phyloP scores from a whole-genome alignment of 2,329 filamentous ascomycete species.

The Alternaria gansuensis region DNA sequence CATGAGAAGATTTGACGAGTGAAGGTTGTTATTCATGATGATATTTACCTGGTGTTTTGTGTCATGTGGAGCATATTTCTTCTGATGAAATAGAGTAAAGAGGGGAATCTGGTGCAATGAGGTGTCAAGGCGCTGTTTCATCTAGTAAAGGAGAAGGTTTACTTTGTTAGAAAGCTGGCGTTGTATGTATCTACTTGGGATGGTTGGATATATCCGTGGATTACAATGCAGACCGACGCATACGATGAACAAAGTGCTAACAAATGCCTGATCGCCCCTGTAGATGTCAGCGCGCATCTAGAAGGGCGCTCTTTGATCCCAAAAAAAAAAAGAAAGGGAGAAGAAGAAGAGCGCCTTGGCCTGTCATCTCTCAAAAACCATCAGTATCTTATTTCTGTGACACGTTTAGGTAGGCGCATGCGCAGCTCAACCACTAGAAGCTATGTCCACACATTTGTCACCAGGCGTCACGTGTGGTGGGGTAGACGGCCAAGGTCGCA shows the following conservation, averaged over 20 bases:
- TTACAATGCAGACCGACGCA: background rate
- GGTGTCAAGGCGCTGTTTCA: background rate
- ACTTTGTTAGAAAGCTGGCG: background rate
- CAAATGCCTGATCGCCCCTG: background rate
- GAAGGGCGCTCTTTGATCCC: background rate
- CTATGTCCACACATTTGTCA: background rate
- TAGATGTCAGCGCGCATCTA: background rate
- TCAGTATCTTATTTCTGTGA: background rate
- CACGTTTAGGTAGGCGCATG: background rate
- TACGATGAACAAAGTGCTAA: background rate
- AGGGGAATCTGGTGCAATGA: background rate
- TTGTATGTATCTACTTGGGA: background rate
- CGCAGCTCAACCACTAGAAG: too few species aligned
- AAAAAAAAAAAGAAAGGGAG: background rate
- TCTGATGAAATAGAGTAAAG: background rate
- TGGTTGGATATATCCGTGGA: background rate
- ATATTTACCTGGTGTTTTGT: background rate
- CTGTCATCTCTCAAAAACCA: background rate
- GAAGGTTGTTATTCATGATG: conserved; percentile 2
- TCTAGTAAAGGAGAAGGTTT: background rate
- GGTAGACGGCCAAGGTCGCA: conserved; percentile 19
- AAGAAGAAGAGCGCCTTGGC: background rate
- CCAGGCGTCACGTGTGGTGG: conserved; percentile 5
- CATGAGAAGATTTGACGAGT: conserved; percentile 35
- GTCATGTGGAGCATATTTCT: background rate